A percentile compares a stretch with the other conserved stretches of the same genome.
Conservation (phyloP, 345 rosid species). For the Eucalyptus erythrocorys region DNA sequence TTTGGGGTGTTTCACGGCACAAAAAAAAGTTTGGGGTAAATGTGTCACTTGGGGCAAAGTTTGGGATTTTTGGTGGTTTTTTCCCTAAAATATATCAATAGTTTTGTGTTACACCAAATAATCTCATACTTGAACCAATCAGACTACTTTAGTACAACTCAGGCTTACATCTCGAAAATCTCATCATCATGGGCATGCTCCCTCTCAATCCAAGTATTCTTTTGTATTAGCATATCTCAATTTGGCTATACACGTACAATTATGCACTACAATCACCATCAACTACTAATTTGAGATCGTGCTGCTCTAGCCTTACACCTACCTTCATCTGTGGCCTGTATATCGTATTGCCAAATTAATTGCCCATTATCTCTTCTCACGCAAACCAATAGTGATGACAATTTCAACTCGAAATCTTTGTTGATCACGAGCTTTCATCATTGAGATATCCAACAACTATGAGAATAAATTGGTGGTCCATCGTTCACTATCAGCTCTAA, state of each 20-base stretch:
- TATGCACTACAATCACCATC: not conserved
- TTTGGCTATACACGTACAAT: not conserved
- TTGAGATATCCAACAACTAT: not conserved
- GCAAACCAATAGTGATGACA: not conserved
- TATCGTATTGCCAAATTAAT: not conserved
- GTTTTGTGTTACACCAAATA: not conserved
- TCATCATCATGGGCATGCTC: not conserved
- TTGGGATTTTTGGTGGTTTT: too few species aligned
- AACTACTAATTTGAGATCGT: not conserved
- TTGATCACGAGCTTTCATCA: not conserved
- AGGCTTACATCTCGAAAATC: not conserved
- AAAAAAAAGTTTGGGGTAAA: too few species aligned
- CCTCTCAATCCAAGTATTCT: too few species aligned
- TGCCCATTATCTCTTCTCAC: not conserved
- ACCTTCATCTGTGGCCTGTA: not conserved
- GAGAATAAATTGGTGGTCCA: not conserved
- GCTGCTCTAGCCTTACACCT: not conserved
- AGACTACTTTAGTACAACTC: not conserved
- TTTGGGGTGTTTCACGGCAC: too few species aligned
- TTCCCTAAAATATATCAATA: not conserved
- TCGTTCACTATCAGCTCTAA: not conserved
- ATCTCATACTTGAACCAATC: not conserved
- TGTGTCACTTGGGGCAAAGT: too few species aligned
- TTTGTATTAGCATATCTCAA: not conserved
- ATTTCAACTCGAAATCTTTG: not conserved